phyloP scores from a whole-genome alignment of 169 alveolate species.

The Plasmodium vinckei region DNA sequence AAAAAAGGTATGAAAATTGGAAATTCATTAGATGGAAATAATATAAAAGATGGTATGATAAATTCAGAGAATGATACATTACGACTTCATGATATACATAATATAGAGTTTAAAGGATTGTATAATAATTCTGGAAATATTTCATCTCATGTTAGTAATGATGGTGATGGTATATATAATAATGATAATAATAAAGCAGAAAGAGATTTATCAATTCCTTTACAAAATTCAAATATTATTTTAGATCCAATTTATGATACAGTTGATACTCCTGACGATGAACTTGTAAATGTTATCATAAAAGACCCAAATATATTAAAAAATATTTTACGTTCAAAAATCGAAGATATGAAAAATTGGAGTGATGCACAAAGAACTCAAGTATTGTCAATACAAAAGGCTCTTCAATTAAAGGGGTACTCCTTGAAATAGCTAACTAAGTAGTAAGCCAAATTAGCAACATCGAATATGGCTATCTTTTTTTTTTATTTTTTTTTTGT shows the following conservation, averaged over 20 bases:
- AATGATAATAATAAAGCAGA: background rate
- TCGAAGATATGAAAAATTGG: conserved; percentile 62
- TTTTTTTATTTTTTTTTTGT: background rate
- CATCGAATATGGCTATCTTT: background rate
- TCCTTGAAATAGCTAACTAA: background rate
- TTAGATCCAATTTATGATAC: conserved; percentile 5
- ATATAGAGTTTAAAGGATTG: background rate
- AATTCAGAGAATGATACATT: background rate
- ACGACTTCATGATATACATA: background rate
- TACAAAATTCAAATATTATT: too few species aligned
- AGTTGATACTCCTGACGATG: conserved; percentile 47
- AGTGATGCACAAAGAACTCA: conserved; percentile 33
- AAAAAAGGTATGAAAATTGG: too few species aligned
- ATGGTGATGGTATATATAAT: background rate
- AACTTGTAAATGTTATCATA: conserved; percentile 49
- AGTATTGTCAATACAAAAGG: conserved; percentile 59
- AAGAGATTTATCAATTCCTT: too few species aligned
- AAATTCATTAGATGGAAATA: too few species aligned
- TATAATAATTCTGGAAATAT: conserved; percentile 1
- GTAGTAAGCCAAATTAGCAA: background rate
- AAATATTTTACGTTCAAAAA: conserved; percentile 47
- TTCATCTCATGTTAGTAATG: background rate
- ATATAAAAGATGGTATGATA: too few species aligned
- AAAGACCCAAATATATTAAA: conserved; percentile 49
- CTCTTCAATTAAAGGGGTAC: conserved; percentile 59